Evolutionary conservation across 768 basidiomycete species (phyloP), one percentile per base, ranked within the genome.

Genomic region (Crucibulum laeve): DNA sequence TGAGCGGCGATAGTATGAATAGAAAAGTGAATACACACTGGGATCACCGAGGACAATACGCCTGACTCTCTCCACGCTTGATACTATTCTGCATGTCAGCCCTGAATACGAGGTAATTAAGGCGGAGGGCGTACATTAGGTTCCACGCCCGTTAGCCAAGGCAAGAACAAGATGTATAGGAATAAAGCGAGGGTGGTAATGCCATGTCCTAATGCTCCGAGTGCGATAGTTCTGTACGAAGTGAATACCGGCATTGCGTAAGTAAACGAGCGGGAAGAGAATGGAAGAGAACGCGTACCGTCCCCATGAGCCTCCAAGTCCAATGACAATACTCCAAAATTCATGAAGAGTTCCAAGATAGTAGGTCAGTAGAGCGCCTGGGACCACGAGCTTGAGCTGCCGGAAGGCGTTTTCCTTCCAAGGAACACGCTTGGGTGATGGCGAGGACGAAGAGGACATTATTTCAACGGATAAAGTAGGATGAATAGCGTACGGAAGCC

Each of bases 301-400:
- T 25, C 71, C 76, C 79, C 77, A 80, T 28, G 69, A 66, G 11
- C 63, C 67, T 47, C 58, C 59, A 43, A 56, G 58, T 18, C 62
- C 54, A 14, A 68, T 58, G 4, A 68, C 54, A 18, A 83, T 55
- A 28, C 53, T 52, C 61, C 69, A 68, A 49, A 86, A 69, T 52
- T 77, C 62, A 32, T 69, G 61, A 25, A 78, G 59, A 8, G 82
- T 82, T 24, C 73, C 70, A 23, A 88, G 66, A 54, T 77, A 76
- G 58, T 80, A 82, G 3, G 85, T 86, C 54, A 81, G 50, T 30
- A 63, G 54, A 1, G 69, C 80, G 8, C 87, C 87, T n/a, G 87
- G 86, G 8, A 88, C 54, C 36, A 87, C 77, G 43, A 88, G 80
- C 57, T 88, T 86, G 56, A 89, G 74, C 65, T 88, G 87, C 39